Evolutionary conservation across 1,284 basidiomycete genomes (phyloP), one percentile per base, ranked within the genome.

Genomic region (Mixia osmundae): DNA sequence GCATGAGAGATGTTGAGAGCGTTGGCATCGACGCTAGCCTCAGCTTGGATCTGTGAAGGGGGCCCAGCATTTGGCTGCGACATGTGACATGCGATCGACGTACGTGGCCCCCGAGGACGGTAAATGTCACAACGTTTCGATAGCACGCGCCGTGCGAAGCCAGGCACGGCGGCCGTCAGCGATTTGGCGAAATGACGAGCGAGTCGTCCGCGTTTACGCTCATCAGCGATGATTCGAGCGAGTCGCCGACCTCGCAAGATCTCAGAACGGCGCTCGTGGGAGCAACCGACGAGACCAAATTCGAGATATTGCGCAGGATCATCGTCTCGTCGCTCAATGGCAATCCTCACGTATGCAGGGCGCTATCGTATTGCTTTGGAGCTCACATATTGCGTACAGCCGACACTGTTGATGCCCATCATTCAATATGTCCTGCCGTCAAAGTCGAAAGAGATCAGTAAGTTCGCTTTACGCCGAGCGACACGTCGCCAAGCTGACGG

Each of bases 381-480:
- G 30, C 23, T 32, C 18, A n/a, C 29, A 32, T 25, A 14, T 1
- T 8, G 23, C 33, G n/a, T 19, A 6, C 40, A 49, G 49, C 45
- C 47, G 2, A 28, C 41, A 33, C 60, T 95, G 36, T 69, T 97
- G 58, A 97, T 97, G 89, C 83, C 87, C 14, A 77, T 97, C 58
- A 95, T 99, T 50, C 91, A 99, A 68, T 95, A 75, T 62, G 76
- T 87, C 38, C 66, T 97, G 64, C 91, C 91, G 18, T 82, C 76
- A 43, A 73, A 75, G 55, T 87, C 79, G 64, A 97, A 99, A 65
- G 75, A 79, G 49, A 71, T 99, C 55, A 99, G 97, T 69, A 99
- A 97, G 66, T 64, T 95, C 53, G 66, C 95, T 5, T 28, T 21
- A 3, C 25, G 12, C 21, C 5, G 6, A 5, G 9, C 19, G 8